Conservation (phyloP, 1,284 basidiomycete species). For the Cutaneotrichosporon sp. region DNA sequence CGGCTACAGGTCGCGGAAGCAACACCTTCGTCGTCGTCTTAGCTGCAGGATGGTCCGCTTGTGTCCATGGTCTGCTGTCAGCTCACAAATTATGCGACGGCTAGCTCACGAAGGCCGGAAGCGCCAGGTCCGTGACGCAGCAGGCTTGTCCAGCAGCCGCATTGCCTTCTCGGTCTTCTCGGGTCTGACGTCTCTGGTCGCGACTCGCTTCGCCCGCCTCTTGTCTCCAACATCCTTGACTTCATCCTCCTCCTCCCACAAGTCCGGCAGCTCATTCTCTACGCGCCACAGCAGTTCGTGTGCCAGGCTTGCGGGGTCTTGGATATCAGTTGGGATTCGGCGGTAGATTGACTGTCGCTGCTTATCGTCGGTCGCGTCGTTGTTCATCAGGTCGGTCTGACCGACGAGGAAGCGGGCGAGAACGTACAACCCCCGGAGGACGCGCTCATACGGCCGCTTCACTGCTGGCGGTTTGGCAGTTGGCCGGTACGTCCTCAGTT, state of each 20-base stretch:
- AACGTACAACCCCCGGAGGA: slow-evolving; percentile 65
- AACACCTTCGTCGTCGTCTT: background rate
- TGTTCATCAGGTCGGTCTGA: slow-evolving; percentile 65
- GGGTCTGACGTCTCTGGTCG: background rate
- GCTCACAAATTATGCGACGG: background rate
- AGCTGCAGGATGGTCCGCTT: slow-evolving; percentile 10
- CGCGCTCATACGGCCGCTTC: slow-evolving; percentile 48
- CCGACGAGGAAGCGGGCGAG: slow-evolving; percentile 73
- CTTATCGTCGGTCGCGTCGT: slow-evolving; percentile 52
- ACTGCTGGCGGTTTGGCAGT: slow-evolving; percentile 7
- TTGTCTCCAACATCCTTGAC: slow-evolving; percentile 31
- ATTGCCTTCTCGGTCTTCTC: background rate
- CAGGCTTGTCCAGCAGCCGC: slow-evolving; percentile 10
- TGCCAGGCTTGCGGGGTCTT: slow-evolving; percentile 69
- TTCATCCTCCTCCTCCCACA: slow-evolving; percentile 63
- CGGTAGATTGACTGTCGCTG: slow-evolving; percentile 69
- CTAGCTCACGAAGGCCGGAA: slow-evolving; percentile 11
- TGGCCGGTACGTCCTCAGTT: slow-evolving; percentile 56
- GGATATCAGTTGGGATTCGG: slow-evolving; percentile 69
- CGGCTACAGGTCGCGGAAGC: slow-evolving; percentile 1
- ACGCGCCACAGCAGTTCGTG: slow-evolving; percentile 77
- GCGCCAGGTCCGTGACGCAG: slow-evolving; percentile 6
- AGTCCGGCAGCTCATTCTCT: slow-evolving; percentile 59
- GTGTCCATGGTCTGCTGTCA: slow-evolving; percentile 11
- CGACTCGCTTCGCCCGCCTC: slow-evolving; percentile 1